A percentile compares a stretch with the other conserved stretches of the same genome.
Evolutionary conservation across 208 protist species (phyloP).

Genomic region (Acanthamoeba culbertsoni): DNA sequence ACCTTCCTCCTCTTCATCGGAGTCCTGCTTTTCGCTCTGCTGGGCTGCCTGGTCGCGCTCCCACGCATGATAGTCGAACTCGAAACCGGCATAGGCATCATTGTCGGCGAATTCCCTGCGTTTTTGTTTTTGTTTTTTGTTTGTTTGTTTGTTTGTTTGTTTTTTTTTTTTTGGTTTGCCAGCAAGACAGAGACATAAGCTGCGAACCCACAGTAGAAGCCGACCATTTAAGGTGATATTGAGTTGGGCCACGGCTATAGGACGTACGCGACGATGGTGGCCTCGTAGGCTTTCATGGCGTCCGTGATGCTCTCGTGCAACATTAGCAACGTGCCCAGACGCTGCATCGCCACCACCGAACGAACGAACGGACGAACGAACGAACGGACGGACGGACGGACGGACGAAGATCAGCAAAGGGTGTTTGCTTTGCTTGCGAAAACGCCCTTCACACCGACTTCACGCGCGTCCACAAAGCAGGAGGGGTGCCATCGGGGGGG

Average conservation of each 20-base stretch:
- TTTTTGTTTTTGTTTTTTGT: too few species aligned
- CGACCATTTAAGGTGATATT: too few species aligned
- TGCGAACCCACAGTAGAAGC: too few species aligned
- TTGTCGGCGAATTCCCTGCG: background rate
- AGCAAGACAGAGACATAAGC: too few species aligned
- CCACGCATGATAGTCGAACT: background rate
- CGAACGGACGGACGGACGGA: background rate
- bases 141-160: too few species aligned
- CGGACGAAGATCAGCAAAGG: too few species aligned
- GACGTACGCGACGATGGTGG: background rate
- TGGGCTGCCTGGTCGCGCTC: background rate
- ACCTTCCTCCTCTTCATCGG: slow-evolving; percentile 17
- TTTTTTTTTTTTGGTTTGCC: too few species aligned
- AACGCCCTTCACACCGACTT: too few species aligned
- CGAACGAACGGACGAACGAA: background rate
- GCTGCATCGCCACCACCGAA: background rate
- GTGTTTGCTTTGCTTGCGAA: too few species aligned
- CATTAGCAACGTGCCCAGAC: slow-evolving; percentile 6
- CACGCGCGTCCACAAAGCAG: too few species aligned
- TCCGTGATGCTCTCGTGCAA: slow-evolving; percentile 53
- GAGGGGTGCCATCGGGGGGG: too few species aligned
- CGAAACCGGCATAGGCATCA: background rate
- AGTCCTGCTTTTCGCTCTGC: background rate
- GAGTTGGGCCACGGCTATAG: too few species aligned
- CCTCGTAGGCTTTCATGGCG: slow-evolving; percentile 51